These are phyloP conservation scores for Ustilago tritici DNA, from an alignment of 1,284 basidiomycete genomes.

Conservation along the genomic window DNA sequence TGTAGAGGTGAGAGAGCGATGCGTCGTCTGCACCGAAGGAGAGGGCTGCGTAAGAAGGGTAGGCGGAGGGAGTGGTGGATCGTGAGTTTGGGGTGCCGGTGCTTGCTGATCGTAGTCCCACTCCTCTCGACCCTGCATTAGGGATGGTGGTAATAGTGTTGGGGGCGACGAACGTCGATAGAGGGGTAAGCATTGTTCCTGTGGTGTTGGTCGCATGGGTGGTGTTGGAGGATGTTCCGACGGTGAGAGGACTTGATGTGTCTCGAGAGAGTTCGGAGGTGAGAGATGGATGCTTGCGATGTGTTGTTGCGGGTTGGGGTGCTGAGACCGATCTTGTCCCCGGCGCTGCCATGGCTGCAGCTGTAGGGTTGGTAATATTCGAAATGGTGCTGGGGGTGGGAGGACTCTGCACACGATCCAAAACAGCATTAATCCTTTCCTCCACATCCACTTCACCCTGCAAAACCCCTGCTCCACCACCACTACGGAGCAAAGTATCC, in stretches of 20 bases:
- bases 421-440: conserved; percentile 58
- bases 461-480: conserved; percentile 4
- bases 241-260: conserved; percentile 41
- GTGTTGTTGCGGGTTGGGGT: conserved; percentile 11
- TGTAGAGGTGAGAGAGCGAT: conserved; percentile 58
- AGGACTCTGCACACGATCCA: conserved; percentile 43
- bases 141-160: background rate
- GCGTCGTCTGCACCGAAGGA: conserved; percentile 48
- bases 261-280: conserved; percentile 47
- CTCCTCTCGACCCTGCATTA: background rate
- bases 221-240: conserved; percentile 38
- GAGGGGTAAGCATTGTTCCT: conserved; percentile 48
- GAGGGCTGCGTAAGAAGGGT: conserved; percentile 32
- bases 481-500: conserved; percentile 38
- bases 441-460: conserved; percentile 35
- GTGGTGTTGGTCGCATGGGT: conserved; percentile 47
- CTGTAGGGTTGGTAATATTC: no score
- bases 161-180: conserved; percentile 33
- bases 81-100: conserved; percentile 15
- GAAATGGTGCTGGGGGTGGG: background rate
- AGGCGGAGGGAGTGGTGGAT: conserved; percentile 27
- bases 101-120: conserved; percentile 16
- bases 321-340: background rate
- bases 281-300: conserved; percentile 49
- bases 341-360: conserved; percentile 1